Evolutionary conservation across 2,329 filamentous ascomycete genomes (phyloP).

Genomic region (Cordyceps militaris): DNA sequence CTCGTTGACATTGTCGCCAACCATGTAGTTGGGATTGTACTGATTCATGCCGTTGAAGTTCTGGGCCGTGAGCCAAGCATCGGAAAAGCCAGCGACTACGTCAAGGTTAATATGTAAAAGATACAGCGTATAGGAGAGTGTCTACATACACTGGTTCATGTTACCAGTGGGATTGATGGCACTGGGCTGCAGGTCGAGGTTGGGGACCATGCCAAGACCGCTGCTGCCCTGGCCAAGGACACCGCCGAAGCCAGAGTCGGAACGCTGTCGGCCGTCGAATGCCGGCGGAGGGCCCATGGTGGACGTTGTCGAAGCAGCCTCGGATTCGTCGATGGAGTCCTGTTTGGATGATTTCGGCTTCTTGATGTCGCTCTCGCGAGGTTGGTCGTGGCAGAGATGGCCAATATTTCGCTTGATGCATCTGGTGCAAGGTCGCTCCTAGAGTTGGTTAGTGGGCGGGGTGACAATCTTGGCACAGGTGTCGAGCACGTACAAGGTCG

Average conservation of each 20-base stretch:
- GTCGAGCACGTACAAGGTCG: conserved; percentile 64
- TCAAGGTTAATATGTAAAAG: background rate
- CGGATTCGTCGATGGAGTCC: conserved; percentile 54
- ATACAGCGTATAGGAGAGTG: conserved; percentile 10
- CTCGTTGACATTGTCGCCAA: conserved; percentile 87
- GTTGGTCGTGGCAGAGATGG: conserved; percentile 96
- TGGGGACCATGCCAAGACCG: conserved; percentile 31
- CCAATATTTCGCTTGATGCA: conserved; percentile 99
- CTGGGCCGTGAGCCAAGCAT: conserved; percentile 72
- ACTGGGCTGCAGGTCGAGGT: conserved; percentile 28
- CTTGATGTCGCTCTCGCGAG: conserved; percentile 74
- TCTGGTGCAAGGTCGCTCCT: conserved; percentile 93
- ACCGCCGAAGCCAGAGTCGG: conserved; percentile 21
- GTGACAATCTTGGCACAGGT: conserved; percentile 13
- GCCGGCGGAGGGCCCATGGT: conserved; percentile 47
- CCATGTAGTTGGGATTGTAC: conserved; percentile 92
- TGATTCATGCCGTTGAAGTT: conserved; percentile 93
- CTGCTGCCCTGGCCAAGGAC: conserved; percentile 22
- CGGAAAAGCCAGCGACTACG: conserved; percentile 69
- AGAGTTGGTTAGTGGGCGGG: conserved; percentile 22
- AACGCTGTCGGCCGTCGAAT: conserved; percentile 28
- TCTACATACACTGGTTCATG: conserved; percentile 65
- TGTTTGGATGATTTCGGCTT: conserved; percentile 64
- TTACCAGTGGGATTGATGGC: conserved; percentile 40
- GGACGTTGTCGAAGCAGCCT: conserved; percentile 43